phyloP scores from a whole-genome alignment of 495 filamentous ascomycete genomes.

The Aspergillus hancockii region DNA sequence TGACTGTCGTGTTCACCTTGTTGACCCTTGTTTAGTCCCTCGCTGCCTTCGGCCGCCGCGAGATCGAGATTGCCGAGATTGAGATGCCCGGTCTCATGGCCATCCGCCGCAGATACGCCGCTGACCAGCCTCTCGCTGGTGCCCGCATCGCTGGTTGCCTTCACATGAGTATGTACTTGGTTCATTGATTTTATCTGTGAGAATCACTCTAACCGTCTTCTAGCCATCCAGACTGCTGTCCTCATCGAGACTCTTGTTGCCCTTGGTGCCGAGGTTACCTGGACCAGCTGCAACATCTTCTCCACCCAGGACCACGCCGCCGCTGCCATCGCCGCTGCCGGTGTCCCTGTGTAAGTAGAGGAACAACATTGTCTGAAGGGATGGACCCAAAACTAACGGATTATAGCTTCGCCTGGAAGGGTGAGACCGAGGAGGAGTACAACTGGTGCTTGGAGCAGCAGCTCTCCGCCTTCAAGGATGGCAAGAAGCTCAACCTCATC shows the following conservation, averaged over 20 bases:
- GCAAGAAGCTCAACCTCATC: conserved; percentile 95
- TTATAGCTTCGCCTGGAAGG: conserved; percentile 93
- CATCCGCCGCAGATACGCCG: conserved; percentile 85
- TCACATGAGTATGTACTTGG: conserved; percentile 80
- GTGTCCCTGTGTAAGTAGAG: conserved; percentile 78
- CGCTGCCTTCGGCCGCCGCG: conserved; percentile 97
- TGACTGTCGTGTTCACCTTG: not conserved
- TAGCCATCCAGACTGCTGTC: conserved; percentile 97
- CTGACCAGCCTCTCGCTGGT: conserved; percentile 90
- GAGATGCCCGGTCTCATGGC: conserved; percentile 98
- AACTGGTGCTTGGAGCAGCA: conserved; percentile 99
- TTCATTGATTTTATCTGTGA: not conserved
- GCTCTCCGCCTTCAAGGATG: conserved; percentile 92
- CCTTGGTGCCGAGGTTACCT: conserved; percentile 97
- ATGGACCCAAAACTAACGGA: not conserved
- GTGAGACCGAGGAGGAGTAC: conserved; percentile 99
- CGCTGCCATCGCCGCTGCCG: conserved; percentile 90
- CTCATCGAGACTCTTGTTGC: conserved; percentile 94
- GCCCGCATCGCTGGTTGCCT: conserved; percentile 94
- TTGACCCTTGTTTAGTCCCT: conserved; percentile 56
- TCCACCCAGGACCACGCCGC: conserved; percentile 98
- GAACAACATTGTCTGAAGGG: not conserved
- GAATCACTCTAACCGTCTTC: conserved; percentile 19
- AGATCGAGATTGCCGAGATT: conserved; percentile 98
- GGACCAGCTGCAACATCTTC: conserved; percentile 98